Evolutionary conservation across 148 eudicot genomes (phyloP).

Genomic region (Silene latifolia): DNA sequence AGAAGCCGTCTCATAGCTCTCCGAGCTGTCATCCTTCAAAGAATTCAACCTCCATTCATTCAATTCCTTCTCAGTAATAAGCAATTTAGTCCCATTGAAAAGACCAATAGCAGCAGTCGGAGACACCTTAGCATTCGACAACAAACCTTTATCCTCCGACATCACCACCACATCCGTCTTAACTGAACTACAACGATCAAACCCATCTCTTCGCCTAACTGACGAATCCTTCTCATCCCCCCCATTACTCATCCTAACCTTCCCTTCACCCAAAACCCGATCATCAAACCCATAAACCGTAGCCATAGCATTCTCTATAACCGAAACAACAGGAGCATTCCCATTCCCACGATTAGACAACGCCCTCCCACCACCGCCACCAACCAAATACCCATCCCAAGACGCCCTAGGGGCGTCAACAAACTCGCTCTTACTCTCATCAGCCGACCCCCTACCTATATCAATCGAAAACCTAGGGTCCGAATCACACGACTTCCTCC

Average conservation of each 20-base stretch:
- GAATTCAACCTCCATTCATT: constrained; percentile 49
- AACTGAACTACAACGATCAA: constrained; percentile 49
- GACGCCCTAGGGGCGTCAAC: constrained; percentile 86
- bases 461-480: constrained; percentile 38
- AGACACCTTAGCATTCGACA: constrained; percentile 32
- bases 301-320: constrained; percentile 66
- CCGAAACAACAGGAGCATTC: constrained; percentile 60
- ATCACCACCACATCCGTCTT: constrained; percentile 38
- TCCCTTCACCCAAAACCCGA: constrained; percentile 37
- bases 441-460: constrained; percentile 34
- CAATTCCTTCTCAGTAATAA: constrained; percentile 57
- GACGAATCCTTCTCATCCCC: constrained; percentile 49
- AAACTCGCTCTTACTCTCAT: constrained; percentile 39
- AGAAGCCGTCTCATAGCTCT: constrained; percentile 40
- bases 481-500: constrained; percentile 27
- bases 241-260: constrained; percentile 43
- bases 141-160: constrained; percentile 35
- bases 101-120: constrained; percentile 38
- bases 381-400: constrained; percentile 83
- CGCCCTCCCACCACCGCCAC: constrained; percentile 28
- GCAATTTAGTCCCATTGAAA: constrained; percentile 43
- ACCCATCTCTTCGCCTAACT: constrained; percentile 46
- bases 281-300: constrained; percentile 43
- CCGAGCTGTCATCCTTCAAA: constrained; percentile 37
- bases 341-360: constrained; percentile 31